Evolutionary conservation across 129 eudicot species (phyloP), one percentile per base, ranked within the genome.

Genomic region (Artemisia annua): DNA sequence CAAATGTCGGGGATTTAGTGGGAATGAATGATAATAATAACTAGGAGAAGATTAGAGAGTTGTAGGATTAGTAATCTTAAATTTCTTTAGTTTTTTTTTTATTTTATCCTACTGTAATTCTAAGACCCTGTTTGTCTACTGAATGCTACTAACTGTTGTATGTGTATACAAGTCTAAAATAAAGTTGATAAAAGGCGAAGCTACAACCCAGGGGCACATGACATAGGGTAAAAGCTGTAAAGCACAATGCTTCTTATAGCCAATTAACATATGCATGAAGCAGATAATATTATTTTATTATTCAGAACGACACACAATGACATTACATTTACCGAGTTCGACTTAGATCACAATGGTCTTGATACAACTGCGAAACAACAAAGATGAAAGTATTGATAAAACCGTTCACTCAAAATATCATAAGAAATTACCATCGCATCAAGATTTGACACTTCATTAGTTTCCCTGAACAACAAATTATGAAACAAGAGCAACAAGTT

Each of bases 321-420:
- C 71, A 12, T 51, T 20, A 62, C 55, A 70, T 61, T 52, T 22
- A 76, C 70, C 11, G 55, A 60, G 70, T 70, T 77, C 20, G 52
- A 54, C 69, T 14, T 59, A 67, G 24, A 69, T 69, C 19, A 43
- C 15, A 63, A 52, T 17, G 51, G 77, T 70, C 77, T 70, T 43
- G 72, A 70, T 70, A 52, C 57, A 70, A 52, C 63, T 22, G 7
- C 61, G n/a, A 14, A 69, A 69, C 75, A 53, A 70, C 52, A 16
- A 28, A 18, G 59, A 75, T 7, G 24, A 6, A 11, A 66, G 53
- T 3, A 61, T 32, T 69, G 11, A 77, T 22, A 12, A 14, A 77
- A 77, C 14, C 44, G 66, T 70, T 59, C 44, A 70, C 63, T 69
- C 20, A 35, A 77, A 69, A 61, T 69, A 50, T 30, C 75, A 70